Conservation (phyloP, 148 eudicot genomes). For the Fallopia convolvulus region DNA sequence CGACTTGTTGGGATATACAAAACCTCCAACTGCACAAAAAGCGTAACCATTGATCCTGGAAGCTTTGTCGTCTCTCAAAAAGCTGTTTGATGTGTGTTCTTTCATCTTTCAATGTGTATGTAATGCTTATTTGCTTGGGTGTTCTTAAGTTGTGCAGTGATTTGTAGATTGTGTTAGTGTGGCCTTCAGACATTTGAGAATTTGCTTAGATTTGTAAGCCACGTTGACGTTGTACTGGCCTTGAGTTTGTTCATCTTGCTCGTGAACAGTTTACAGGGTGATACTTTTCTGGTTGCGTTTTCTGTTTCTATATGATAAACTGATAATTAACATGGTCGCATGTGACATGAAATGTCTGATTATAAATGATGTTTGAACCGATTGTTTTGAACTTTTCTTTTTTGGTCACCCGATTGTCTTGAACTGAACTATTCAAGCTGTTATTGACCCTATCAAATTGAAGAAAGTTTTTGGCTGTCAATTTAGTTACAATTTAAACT, state of each 20-base stretch:
- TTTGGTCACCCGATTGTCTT: no score
- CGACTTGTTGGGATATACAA: constrained; percentile 97
- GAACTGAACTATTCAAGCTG: no score
- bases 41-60: constrained; percentile 86
- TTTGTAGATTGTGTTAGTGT: not conserved
- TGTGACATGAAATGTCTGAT: no score
- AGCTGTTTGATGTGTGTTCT: constrained; percentile 29
- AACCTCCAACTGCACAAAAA: constrained; percentile 97
- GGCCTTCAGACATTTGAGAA: not conserved
- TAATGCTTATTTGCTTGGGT: not conserved
- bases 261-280: not conserved
- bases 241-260: not conserved
- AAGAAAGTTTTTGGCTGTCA: no score
- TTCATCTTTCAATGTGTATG: not conserved
- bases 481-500: no score
- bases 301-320: no score
- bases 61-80: constrained; percentile 69
- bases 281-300: not conserved
- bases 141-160: not conserved
- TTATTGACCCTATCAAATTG: no score
- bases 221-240: not conserved
- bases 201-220: not conserved
- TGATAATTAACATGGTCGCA: no score
- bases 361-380: no score
- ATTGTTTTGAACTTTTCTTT: no score